Conservation (phyloP, 345 rosid species). For the Alliaria petiolata region DNA sequence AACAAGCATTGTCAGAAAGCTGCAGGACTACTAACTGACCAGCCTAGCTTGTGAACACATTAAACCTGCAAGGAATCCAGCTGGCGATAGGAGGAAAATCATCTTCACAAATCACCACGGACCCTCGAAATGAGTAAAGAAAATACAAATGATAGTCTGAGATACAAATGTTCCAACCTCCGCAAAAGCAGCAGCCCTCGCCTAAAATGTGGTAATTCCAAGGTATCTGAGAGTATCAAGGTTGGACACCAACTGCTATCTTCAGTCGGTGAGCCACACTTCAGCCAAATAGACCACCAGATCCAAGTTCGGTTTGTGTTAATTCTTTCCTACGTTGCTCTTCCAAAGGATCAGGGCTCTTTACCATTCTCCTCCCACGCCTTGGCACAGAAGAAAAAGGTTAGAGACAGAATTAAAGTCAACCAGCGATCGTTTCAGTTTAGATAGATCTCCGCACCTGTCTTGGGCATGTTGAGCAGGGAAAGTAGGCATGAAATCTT, state of each 20-base stretch:
- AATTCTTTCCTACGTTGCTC: slow-evolving; percentile 91
- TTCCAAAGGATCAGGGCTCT: slow-evolving; percentile 99
- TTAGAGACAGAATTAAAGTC: slow-evolving; percentile 8
- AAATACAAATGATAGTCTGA: slow-evolving; percentile 69
- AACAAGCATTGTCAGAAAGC: slow-evolving; percentile 57
- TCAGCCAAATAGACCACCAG: slow-evolving; percentile 65
- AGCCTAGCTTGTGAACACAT: slow-evolving; percentile 43
- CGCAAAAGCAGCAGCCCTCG: slow-evolving; percentile 59
- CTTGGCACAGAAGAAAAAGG: slow-evolving; percentile 34
- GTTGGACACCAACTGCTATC: slow-evolving; percentile 27
- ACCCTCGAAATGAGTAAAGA: slow-evolving; percentile 49
- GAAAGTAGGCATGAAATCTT: slow-evolving; percentile 99
- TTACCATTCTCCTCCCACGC: slow-evolving; percentile 74
- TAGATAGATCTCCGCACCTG: slow-evolving; percentile 52
- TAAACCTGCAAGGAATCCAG: slow-evolving; percentile 60
- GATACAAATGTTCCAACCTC: slow-evolving; percentile 68
- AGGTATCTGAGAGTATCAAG: slow-evolving; percentile 24
- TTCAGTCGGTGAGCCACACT: slow-evolving; percentile 8
- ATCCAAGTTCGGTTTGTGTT: slow-evolving; percentile 68
- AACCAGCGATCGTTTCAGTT: slow-evolving; percentile 11
- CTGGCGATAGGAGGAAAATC: slow-evolving; percentile 45
- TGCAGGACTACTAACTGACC: slow-evolving; percentile 41
- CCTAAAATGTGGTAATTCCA: slow-evolving; percentile 42
- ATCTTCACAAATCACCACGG: slow-evolving; percentile 48
- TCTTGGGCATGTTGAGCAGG: slow-evolving; percentile 99